Base-by-base conservation (phyloP, 768 basidiomycete genomes). In the Russula olivacea region DNA sequence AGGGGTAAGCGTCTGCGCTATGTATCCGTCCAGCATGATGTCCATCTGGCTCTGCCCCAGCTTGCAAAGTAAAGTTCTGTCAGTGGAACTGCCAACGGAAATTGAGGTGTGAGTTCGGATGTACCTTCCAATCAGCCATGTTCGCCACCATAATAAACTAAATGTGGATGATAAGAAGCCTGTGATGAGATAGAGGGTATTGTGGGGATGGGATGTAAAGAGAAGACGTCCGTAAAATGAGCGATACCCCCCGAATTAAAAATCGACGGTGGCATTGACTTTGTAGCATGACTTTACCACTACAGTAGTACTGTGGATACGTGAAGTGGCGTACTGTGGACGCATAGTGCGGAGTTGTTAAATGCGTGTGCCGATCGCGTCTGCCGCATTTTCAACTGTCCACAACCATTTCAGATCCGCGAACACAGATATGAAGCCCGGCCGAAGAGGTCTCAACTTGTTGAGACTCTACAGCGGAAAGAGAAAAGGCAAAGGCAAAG, bases 21-120 rank as follows among this genome's bases (percentile, higher is more conserved):
- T 55, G 32, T 41, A 55, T 32, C 62, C 47, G 17, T 60, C 59
- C 21, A 63, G 17, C 51, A 63, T 7, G 28, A 63, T 36, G 47
- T 59, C 52, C 21, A 53, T 58, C 58, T 54, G 41, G 10, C 9
- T 58, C 58, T 54, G 34, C 6, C 14, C 43, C 32, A 6, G 41
- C 21, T 23, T 25, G n/a, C 4, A 11, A 62, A 15, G n/a, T n/a
- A 47, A 21, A n/a, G 38, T 40, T 21, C 15, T 3, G 19, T 25
- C 7, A 51, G 23, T 11, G 21, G 17, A 25, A 6, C 1, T 15
- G 15, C n/a, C 19, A 21, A 21, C 23, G 47, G 55, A 55, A 6
- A 11, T n/a, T 10, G 21, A 17, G 3, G 14, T 12, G n/a, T 6
- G 15, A 21, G n/a, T 17, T 10, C 19, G 3, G 12, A 25, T 14